A percentile compares a stretch with the other conserved stretches of the same genome.
Conservation (phyloP, 768 basidiomycete species). For the Chiua virens region DNA sequence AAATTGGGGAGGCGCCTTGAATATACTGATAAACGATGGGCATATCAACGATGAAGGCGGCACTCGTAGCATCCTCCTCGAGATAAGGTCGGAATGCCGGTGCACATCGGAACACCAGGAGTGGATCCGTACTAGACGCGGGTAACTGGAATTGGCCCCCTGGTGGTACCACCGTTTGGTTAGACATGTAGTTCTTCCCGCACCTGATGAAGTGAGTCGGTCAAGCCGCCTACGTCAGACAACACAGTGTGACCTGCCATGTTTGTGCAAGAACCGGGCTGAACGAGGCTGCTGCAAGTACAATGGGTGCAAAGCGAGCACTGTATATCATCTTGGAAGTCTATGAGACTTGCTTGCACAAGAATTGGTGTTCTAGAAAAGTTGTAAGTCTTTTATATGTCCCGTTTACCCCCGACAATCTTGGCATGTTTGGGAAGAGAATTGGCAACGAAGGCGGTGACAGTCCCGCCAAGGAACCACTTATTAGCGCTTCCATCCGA, state of each 20-base stretch:
- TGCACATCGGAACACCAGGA: constrained; percentile 47
- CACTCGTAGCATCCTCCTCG: constrained; percentile 34
- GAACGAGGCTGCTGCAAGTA: constrained; percentile 12
- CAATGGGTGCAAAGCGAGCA: not conserved
- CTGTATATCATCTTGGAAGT: constrained; percentile 17
- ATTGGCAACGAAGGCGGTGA: too few species aligned
- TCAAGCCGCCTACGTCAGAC: not conserved
- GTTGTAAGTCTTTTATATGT: constrained; percentile 7
- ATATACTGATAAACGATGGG: constrained; percentile 37
- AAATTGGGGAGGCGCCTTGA: constrained; percentile 34
- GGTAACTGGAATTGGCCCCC: constrained; percentile 46
- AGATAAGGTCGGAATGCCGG: constrained; percentile 50
- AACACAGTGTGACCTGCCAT: constrained; percentile 17
- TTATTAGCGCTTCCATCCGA: too few species aligned
- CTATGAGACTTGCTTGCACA: not conserved
- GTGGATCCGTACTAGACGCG: constrained; percentile 32
- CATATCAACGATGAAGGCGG: constrained; percentile 38
- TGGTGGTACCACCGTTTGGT: constrained; percentile 42
- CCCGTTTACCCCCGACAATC: not conserved
- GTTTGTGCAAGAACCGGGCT: constrained; percentile 20
- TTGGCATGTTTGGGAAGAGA: too few species aligned
- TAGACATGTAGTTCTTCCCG: constrained; percentile 47
- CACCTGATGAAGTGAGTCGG: constrained; percentile 36
- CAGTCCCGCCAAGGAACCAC: too few species aligned
- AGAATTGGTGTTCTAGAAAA: not conserved